Base-by-base conservation (phyloP, 306 rosid species). In the Cercis canadensis region DNA sequence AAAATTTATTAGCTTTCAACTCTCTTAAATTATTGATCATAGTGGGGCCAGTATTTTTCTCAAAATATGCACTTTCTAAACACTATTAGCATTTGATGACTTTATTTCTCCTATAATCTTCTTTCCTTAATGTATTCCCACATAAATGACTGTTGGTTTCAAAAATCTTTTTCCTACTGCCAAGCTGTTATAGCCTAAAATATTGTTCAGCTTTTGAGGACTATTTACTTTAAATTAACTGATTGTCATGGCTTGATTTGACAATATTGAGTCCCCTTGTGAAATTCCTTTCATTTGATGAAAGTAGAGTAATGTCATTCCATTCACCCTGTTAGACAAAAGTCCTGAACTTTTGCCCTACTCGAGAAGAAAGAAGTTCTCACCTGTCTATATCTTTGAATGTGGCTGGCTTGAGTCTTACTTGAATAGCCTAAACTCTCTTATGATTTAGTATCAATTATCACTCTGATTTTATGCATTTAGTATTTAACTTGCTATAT, bases 341-440 rank as follows among this genome's bases (percentile, higher is more conserved):
- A 37, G 10, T 8, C 49, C 15, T 59, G 31, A 37, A 17, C 37
- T 59, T 7, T 39, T 59, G 31, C 49, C 33, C 15, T 16, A 7
- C 16, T 16, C 11, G 1, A 15, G 46, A 36, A 58, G 29, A 32
- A 57, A n/a, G 44, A 57, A 36, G 44, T 53, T 45, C 45, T 6
- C 68, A 13, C 34, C 36, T 75, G 32, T 60, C 54, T 59, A 52
- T 70, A 70, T 53, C 64, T 58, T 44, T 55, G 33, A 49, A 68
- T 47, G 19, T 39, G 39, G 17, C 16, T 47, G 58, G 67, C 39
- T 19, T 4, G 41, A 62, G 47, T 62, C 61, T 67, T 63, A 24
- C 50, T 57, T 37, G 59, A 57, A 54, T 62, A 18, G 55, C 32
- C 56, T 64, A 37, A 21, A 72, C 41, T 47, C 39, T 52, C 74